Conservation (phyloP, 805 yeast species). For the Komagataella ulmi region DNA sequence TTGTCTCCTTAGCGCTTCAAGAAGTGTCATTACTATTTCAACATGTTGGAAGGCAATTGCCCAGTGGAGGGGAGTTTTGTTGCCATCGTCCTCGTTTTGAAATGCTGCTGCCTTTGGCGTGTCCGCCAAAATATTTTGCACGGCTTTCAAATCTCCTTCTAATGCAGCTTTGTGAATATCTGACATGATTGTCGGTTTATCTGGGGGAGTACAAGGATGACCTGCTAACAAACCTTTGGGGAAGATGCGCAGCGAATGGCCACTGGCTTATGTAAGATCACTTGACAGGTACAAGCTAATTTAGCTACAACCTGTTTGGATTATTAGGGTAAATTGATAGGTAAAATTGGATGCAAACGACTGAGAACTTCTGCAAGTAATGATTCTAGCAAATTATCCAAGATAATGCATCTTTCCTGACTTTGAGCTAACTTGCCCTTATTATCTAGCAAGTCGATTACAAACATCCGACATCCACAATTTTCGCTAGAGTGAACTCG, state of each 20-base stretch:
- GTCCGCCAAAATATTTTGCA: slow-evolving; percentile 32
- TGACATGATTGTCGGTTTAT: neutral
- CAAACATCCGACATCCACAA: neutral
- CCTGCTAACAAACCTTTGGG: neutral
- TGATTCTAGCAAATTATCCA: no score
- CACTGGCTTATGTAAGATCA: neutral
- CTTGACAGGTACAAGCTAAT: no score
- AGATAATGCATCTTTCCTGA: no score
- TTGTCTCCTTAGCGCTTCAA: slow-evolving; percentile 19
- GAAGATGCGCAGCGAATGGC: neutral
- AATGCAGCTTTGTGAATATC: slow-evolving; percentile 53
- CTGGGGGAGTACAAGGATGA: neutral
- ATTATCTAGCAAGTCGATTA: no score
- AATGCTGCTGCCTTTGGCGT: slow-evolving; percentile 32
- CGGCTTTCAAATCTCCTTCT: slow-evolving; percentile 40
- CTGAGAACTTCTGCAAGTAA: no score
- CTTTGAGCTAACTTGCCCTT: neutral
- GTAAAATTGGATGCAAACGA: neutral
- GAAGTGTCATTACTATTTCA: slow-evolving; percentile 34
- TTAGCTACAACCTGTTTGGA: no score
- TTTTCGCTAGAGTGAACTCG: neutral
- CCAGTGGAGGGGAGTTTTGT: slow-evolving; percentile 80
- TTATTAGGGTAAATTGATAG: neutral
- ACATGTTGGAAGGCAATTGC: slow-evolving; percentile 55
- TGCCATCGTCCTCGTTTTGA: slow-evolving; percentile 45